A percentile compares a stretch with the other conserved stretches of the same genome.
Evolutionary conservation across 2,329 filamentous ascomycete species (phyloP).

Genomic region (Corniculantispora saksenae): DNA sequence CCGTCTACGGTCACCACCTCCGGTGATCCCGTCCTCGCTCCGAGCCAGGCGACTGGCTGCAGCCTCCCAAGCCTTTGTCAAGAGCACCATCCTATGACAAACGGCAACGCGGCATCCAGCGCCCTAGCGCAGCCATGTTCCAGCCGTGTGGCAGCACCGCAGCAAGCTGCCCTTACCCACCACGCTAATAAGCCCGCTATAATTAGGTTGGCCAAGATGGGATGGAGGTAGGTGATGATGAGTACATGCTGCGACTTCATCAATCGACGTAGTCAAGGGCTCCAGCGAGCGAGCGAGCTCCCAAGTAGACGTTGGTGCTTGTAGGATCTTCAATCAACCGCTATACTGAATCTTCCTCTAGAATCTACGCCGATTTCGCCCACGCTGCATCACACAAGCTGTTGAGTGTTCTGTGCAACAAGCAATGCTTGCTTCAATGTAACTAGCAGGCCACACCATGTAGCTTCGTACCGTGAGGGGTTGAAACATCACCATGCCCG

Average conservation of each 20-base stretch:
- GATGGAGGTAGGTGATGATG: neutral
- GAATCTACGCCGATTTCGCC: too few relatives aligned
- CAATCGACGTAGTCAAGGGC: too few relatives aligned
- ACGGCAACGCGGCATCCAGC: constrained; percentile 5
- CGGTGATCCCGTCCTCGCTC: neutral
- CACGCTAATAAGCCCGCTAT: constrained; percentile 1
- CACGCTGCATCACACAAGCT: too few relatives aligned
- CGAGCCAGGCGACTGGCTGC: constrained; percentile 3
- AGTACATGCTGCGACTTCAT: neutral
- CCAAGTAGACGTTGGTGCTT: too few relatives aligned
- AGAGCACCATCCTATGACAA: constrained; percentile 14
- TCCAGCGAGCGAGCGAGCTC: too few relatives aligned
- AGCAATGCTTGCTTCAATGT: too few relatives aligned
- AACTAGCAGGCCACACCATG: too few relatives aligned
- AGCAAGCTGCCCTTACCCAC: constrained; percentile 14
- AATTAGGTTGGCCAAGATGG: constrained; percentile 2
- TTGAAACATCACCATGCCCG: neutral
- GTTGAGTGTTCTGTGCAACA: too few relatives aligned
- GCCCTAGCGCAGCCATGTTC: neutral
- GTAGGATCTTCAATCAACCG: too few relatives aligned
- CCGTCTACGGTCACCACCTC: constrained; percentile 3
- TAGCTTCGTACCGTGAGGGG: neutral
- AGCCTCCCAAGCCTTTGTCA: neutral
- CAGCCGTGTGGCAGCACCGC: neutral
- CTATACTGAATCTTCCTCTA: neutral